Evolutionary conservation across 2,329 filamentous ascomycete genomes (phyloP).

Genomic region (Metarhizium sp.): DNA sequence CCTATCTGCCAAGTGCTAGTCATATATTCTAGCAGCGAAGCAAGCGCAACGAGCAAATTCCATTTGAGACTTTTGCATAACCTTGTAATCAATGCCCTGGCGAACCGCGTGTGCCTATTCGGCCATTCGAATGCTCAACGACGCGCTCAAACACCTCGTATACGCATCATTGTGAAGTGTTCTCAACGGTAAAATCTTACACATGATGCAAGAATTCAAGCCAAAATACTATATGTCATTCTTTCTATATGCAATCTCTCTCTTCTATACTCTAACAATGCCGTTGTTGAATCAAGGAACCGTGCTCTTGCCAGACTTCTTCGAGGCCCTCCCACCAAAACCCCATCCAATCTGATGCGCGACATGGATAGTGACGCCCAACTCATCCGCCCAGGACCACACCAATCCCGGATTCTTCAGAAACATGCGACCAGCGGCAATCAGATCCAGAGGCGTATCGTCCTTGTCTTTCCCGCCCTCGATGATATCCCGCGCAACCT

Average conservation of each 20-base stretch:
- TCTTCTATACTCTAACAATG: neutral
- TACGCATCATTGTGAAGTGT: too few species aligned
- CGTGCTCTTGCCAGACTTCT: neutral
- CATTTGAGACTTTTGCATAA: too few species aligned
- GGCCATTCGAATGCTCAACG: too few species aligned
- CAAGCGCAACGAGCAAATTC: too few species aligned
- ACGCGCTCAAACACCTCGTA: too few species aligned
- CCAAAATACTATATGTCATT: too few species aligned
- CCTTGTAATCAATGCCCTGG: too few species aligned
- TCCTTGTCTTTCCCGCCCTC: slow-evolving; percentile 19
- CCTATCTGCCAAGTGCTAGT: too few species aligned
- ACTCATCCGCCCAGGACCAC: slow-evolving; percentile 45
- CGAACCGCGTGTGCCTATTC: too few species aligned
- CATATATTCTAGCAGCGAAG: too few species aligned
- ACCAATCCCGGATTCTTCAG: slow-evolving; percentile 50
- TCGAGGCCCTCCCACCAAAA: slow-evolving; percentile 26
- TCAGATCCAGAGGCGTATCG: slow-evolving; percentile 36
- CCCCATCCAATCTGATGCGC: slow-evolving; percentile 48
- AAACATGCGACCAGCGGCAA: slow-evolving; percentile 42
- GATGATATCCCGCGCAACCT: slow-evolving; percentile 38
- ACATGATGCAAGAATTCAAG: slow-evolving; percentile 12
- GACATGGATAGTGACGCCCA: slow-evolving; percentile 34
- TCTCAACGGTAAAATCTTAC: neutral
- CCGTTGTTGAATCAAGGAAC: neutral
- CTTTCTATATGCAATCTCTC: too few species aligned